Percentiles rank a stretch among this genome's conserved stretches.
Conservation (phyloP, 345 rosid species). For the Clausena lansium region DNA sequence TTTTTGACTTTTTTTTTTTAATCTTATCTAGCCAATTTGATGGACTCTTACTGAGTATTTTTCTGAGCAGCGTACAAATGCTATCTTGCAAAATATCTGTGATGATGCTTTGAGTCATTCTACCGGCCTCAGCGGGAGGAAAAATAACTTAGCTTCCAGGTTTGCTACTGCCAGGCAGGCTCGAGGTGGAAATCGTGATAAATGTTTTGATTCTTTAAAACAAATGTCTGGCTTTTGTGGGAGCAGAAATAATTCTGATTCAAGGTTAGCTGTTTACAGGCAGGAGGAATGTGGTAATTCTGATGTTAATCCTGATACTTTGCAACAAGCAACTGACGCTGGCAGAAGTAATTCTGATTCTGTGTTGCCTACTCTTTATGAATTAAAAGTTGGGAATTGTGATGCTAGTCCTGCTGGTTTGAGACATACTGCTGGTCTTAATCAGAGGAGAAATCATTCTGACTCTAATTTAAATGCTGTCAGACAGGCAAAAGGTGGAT, state of each 20-base stretch:
- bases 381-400: neutral
- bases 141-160: neutral
- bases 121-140: neutral
- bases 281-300: conserved; percentile 14
- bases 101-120: conserved; percentile 14
- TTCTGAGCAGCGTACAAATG: conserved; percentile 31
- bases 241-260: conserved; percentile 17
- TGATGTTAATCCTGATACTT: conserved; percentile 14
- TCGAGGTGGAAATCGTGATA: neutral
- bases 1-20: no score
- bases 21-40: neutral
- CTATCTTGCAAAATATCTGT: conserved; percentile 13
- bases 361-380: neutral
- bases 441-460: conserved; percentile 11
- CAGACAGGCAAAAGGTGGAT: conserved; percentile 12
- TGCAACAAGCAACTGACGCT: neutral
- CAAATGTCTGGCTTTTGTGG: conserved; percentile 6
- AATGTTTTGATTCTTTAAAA: neutral
- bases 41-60: conserved; percentile 12
- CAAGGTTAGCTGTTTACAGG: conserved; percentile 12
- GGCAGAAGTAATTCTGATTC: neutral
- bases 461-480: conserved; percentile 19
- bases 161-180: neutral
- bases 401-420: neutral
- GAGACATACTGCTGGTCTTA: conserved; percentile 14